These are phyloP conservation scores for Candida montana DNA, from an alignment of 805 yeast species.

Conservation along the genomic window DNA sequence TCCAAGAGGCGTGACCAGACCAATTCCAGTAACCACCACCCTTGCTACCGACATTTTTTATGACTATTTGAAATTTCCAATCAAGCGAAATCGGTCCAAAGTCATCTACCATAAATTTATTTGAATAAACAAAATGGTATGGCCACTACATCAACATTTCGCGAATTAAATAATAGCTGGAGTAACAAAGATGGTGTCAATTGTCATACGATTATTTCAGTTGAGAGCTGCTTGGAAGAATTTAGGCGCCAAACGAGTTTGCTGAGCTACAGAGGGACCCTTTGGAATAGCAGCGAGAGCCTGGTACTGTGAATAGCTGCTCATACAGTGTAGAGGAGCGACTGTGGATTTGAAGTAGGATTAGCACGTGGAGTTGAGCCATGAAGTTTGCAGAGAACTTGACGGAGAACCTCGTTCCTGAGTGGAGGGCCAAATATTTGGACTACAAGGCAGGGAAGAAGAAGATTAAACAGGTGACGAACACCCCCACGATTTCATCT, in stretches of 20 bases:
- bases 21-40: slow-evolving; percentile 91
- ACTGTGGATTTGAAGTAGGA: no score
- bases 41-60: slow-evolving; percentile 25
- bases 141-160: slow-evolving; percentile 2
- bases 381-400: slow-evolving; percentile 16
- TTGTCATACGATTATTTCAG: no score
- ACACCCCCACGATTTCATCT: slow-evolving; percentile 12
- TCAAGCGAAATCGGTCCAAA: not conserved
- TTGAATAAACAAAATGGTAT: no score
- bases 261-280: no score
- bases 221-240: no score
- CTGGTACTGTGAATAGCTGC: no score
- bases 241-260: no score
- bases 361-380: not conserved
- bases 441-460: slow-evolving; percentile 49
- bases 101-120: no score
- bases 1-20: slow-evolving; percentile 83
- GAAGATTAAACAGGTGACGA: slow-evolving; percentile 23
- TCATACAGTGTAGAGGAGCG: no score
- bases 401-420: slow-evolving; percentile 49
- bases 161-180: no score
- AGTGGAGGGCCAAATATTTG: slow-evolving; percentile 80
- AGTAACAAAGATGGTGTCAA: no score
- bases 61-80: not conserved
- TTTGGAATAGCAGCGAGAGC: no score